Conservation (phyloP, 1,284 basidiomycete species). For the Lignosus rhinocerotis region DNA sequence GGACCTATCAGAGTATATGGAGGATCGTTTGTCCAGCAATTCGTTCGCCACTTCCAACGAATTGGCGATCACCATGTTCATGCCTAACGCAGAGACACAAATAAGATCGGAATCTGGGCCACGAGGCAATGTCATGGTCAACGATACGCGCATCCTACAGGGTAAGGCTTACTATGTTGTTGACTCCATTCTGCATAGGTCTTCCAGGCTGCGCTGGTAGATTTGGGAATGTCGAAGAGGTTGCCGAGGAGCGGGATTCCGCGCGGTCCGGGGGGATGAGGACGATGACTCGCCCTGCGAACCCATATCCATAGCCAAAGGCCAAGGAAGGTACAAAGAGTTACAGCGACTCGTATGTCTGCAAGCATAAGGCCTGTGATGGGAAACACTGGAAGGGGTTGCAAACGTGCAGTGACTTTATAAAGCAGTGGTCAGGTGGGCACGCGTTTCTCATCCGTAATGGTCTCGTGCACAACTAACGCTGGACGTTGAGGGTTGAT, state of each 20-base stretch:
- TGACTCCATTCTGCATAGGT: constrained; percentile 12
- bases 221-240: constrained; percentile 14
- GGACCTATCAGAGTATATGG: constrained; percentile 27
- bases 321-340: too few relatives aligned
- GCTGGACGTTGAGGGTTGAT: too few relatives aligned
- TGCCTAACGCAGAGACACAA: constrained; percentile 23
- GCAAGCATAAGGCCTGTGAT: too few relatives aligned
- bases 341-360: too few relatives aligned
- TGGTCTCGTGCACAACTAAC: too few relatives aligned
- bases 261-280: constrained; percentile 18
- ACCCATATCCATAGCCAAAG: neutral
- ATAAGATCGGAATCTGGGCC: constrained; percentile 25
- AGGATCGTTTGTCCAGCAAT: constrained; percentile 44
- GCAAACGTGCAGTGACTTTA: too few relatives aligned
- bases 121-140: neutral
- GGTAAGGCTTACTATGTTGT: constrained; percentile 3
- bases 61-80: constrained; percentile 42
- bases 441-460: too few relatives aligned
- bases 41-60: constrained; percentile 37
- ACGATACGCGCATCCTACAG: neutral
- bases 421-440: too few relatives aligned
- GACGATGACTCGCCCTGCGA: neutral
- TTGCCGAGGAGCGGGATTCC: constrained; percentile 18
- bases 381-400: too few relatives aligned
- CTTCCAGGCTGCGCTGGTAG: constrained; percentile 3